Base-by-base conservation (phyloP, 2,329 filamentous ascomycete genomes). In the Colletotrichum theobromicola region DNA sequence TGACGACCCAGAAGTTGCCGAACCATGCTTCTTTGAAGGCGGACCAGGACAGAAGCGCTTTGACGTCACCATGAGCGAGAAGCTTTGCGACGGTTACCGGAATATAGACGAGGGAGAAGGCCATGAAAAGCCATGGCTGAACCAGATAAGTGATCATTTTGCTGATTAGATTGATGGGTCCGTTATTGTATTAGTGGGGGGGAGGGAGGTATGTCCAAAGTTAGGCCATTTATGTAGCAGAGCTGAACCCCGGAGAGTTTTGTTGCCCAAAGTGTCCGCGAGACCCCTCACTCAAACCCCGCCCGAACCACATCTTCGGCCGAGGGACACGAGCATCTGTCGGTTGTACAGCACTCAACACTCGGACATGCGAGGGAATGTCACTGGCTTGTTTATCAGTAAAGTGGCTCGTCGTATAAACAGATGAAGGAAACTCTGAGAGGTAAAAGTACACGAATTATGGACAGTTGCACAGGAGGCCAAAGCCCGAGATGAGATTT, bases 1-100 rank as follows among this genome's bases (percentile, higher is more conserved):
- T 85, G 71, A 77, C 81, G 18, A 78, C 77, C 89, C 90, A 92
- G 82, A 91, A 90, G 21, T 80, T 80, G 21, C 84, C 85, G 81
- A 91, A 92, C 89, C 90, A 91, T 75, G 79, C 82, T 12, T 81
- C 78, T 53, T 81, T 82, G 53, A 88, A 80, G 7, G 75, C 70
- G 18, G 78, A 75, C 4, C 80, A 82, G 21, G 79, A 83, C 24
- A 84, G 57, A 16, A 87, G 79, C 13, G 81, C 77, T 53, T 63
- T n/a, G 72, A 80, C 76, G 50, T 82, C 73, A 58, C 77, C 67
- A 13, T 77, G 68, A 12, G 75, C 66, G 34, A 85, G 5, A 21
- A 89, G 82, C 18, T 79, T 72, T 53, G 81, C 35, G 60, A 90
- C 78, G 2, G 89, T 88, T 8, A 76, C 55, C 2, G 87, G 85